Conservation (phyloP, 129 eudicot genomes). For the Chrysanthemum makinoi region DNA sequence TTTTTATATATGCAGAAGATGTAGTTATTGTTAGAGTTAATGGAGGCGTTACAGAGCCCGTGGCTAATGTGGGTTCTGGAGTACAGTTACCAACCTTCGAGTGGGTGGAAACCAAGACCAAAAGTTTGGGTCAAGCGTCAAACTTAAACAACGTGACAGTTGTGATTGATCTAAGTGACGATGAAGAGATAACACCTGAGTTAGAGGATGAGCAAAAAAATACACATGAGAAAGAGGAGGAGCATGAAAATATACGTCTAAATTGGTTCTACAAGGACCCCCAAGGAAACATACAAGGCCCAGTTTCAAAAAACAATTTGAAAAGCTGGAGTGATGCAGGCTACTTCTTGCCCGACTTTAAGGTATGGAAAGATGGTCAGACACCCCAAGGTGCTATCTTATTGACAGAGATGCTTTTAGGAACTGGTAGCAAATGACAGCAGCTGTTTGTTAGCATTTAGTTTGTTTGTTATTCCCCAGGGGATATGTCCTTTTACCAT, state of each 20-base stretch:
- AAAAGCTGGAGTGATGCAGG: constrained; percentile 52
- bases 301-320: constrained; percentile 49
- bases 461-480: constrained; percentile 16
- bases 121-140: constrained; percentile 4
- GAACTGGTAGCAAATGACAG: constrained; percentile 17
- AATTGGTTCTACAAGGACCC: constrained; percentile 78
- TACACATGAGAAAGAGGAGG: constrained; percentile 23
- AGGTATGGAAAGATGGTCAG: constrained; percentile 64
- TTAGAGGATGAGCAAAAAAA: constrained; percentile 24
- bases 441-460: constrained; percentile 8
- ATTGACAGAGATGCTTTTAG: constrained; percentile 49
- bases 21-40: constrained; percentile 4
- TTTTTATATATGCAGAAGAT: constrained; percentile 19
- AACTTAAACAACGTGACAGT: neutral
- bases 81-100: constrained; percentile 13
- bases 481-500: neutral
- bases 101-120: constrained; percentile 18
- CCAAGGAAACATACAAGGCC: constrained; percentile 59
- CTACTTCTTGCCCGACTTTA: constrained; percentile 55
- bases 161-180: constrained; percentile 70
- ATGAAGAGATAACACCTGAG: constrained; percentile 28
- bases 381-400: constrained; percentile 38
- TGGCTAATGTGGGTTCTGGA: constrained; percentile 19
- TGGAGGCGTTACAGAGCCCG: constrained; percentile 10
- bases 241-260: neutral